Evolutionary conservation across 176 grass and related monocot species (phyloP).

Genomic region (Paspalum notatum): DNA sequence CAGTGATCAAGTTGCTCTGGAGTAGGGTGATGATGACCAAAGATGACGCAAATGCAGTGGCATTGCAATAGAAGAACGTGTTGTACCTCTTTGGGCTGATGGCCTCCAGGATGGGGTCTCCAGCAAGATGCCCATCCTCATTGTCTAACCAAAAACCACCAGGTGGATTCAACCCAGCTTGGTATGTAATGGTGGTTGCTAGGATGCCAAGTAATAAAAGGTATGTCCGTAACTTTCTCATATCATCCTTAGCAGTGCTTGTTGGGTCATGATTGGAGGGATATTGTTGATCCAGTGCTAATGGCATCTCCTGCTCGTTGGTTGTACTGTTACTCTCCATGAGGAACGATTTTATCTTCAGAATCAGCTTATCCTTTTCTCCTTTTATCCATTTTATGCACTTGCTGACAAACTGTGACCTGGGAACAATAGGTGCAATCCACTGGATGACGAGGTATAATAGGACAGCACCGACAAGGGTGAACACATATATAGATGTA

Average conservation of each 20-base stretch:
- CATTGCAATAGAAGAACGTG: slow-evolving; percentile 52
- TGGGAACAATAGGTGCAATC: slow-evolving; percentile 28
- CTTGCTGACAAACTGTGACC: slow-evolving; percentile 4
- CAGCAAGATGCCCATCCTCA: slow-evolving; percentile 26
- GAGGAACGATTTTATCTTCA: slow-evolving; percentile 24
- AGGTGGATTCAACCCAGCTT: slow-evolving; percentile 33
- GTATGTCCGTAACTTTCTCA: slow-evolving; percentile 35
- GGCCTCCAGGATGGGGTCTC: slow-evolving; percentile 29
- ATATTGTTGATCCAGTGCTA: background rate
- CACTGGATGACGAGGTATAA: slow-evolving; percentile 38
- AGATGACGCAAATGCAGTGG: slow-evolving; percentile 43
- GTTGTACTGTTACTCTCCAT: background rate
- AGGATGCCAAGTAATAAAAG: slow-evolving; percentile 37
- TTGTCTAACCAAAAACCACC: slow-evolving; percentile 33
- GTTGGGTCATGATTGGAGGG: background rate
- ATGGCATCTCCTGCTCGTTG: background rate
- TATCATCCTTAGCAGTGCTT: background rate
- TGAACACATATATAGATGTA: slow-evolving; percentile 43
- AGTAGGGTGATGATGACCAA: slow-evolving; percentile 51
- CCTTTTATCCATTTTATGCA: slow-evolving; percentile 4
- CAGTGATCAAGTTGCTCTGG: slow-evolving; percentile 31
- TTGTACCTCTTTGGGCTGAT: slow-evolving; percentile 9
- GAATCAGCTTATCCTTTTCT: background rate
- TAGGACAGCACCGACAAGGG: slow-evolving; percentile 32
- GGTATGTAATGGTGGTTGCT: slow-evolving; percentile 30